phyloP scores from a whole-genome alignment of 2,329 filamentous ascomycete genomes.

The Epichloe bromicola region DNA sequence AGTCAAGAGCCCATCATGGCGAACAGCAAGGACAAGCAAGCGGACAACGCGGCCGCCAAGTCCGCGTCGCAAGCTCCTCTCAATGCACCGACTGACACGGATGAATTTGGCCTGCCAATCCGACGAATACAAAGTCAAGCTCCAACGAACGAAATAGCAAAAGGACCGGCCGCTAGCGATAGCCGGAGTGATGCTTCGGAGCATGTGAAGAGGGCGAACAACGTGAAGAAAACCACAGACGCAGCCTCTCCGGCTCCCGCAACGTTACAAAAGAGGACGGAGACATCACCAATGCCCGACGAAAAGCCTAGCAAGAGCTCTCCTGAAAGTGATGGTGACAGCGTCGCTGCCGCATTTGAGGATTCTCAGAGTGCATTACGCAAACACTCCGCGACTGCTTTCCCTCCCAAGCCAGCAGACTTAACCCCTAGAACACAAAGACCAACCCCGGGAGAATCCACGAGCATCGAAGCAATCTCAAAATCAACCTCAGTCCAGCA shows the following conservation, averaged over 20 bases:
- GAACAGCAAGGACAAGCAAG: slow-evolving; percentile 13
- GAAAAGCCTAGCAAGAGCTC: background rate
- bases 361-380: slow-evolving; percentile 20
- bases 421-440: slow-evolving; percentile 2
- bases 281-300: background rate
- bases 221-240: background rate
- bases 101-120: slow-evolving; percentile 61
- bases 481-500: background rate
- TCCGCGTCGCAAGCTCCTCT: slow-evolving; percentile 16
- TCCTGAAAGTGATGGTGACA: slow-evolving; percentile 16
- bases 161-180: slow-evolving; percentile 6
- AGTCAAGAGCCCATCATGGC: slow-evolving; percentile 8
- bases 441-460: background rate
- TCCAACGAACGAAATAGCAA: slow-evolving; percentile 13
- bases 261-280: background rate
- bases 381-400: background rate
- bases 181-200: background rate
- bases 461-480: background rate
- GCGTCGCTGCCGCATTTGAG: slow-evolving; percentile 25
- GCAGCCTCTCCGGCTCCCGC: background rate
- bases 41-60: slow-evolving; percentile 8
- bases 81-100: slow-evolving; percentile 32
- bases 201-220: background rate
- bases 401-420: background rate
- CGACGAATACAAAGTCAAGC: slow-evolving; percentile 27